Conservation (phyloP, 805 yeast genomes). For the Starmerella apicola region DNA sequence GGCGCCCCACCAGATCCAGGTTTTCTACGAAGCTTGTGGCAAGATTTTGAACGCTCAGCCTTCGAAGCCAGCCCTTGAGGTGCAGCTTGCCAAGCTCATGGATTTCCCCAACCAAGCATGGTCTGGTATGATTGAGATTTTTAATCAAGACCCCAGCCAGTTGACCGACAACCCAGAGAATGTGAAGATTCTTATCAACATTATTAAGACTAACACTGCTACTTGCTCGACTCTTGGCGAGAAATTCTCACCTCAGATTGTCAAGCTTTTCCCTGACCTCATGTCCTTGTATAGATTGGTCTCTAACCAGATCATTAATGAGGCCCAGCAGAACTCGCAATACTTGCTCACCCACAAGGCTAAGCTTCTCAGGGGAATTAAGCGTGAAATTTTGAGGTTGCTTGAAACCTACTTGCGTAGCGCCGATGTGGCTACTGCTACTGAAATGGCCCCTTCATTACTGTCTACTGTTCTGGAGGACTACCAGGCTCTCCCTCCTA, state of each 20-base stretch:
- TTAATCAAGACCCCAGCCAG: conserved; percentile 70
- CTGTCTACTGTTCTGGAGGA: conserved; percentile 79
- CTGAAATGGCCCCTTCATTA: conserved; percentile 70
- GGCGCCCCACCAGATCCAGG: conserved; percentile 95
- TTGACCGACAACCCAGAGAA: conserved; percentile 58
- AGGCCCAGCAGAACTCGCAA: conserved; percentile 68
- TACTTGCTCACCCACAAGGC: conserved; percentile 86
- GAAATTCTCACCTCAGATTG: conserved; percentile 78
- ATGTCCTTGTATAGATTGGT: conserved; percentile 80
- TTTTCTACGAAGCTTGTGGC: conserved; percentile 96
- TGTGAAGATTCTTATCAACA: conserved; percentile 84
- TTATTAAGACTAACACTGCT: conserved; percentile 88
- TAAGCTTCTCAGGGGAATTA: conserved; percentile 88
- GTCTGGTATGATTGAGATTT: conserved; percentile 76
- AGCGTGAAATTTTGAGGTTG: conserved; percentile 81
- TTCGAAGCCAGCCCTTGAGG: conserved; percentile 46
- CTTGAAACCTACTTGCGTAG: conserved; percentile 79
- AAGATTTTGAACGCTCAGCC: conserved; percentile 81
- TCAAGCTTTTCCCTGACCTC: conserved; percentile 78
- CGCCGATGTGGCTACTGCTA: conserved; percentile 75
- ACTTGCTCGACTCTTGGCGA: conserved; percentile 93
- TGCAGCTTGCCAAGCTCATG: conserved; percentile 66
- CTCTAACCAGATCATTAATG: conserved; percentile 61
- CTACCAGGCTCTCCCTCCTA: conserved; percentile 78
- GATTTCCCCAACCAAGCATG: conserved; percentile 87